Evolutionary conservation across 2,329 filamentous ascomycete species (phyloP).

Genomic region (Verticillium tricorpus): DNA sequence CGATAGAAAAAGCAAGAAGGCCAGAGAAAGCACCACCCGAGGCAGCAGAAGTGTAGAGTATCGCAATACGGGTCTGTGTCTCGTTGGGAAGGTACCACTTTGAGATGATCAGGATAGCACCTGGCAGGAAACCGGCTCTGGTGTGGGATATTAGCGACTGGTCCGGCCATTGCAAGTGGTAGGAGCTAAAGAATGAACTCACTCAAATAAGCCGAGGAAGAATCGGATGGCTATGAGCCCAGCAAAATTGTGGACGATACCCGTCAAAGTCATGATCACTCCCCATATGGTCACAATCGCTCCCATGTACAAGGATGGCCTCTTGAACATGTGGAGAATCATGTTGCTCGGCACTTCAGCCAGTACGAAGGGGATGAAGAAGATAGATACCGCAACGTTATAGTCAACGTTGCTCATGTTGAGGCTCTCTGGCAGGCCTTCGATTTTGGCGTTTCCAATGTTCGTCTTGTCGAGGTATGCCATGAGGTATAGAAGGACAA

Average conservation of each 20-base stretch:
- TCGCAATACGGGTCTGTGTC: slow-evolving; percentile 22
- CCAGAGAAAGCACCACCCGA: slow-evolving; percentile 40
- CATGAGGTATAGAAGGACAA: slow-evolving; percentile 23
- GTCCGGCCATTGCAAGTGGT: background rate
- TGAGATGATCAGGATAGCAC: slow-evolving; percentile 24
- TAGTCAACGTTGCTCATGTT: slow-evolving; percentile 50
- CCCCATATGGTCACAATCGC: slow-evolving; percentile 29
- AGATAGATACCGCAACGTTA: slow-evolving; percentile 54
- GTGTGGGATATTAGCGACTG: background rate
- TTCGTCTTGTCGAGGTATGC: slow-evolving; percentile 26
- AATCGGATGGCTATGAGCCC: slow-evolving; percentile 35
- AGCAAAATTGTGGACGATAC: slow-evolving; percentile 30
- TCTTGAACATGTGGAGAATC: slow-evolving; percentile 30
- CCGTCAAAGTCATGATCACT: slow-evolving; percentile 31
- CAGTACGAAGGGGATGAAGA: slow-evolving; percentile 60
- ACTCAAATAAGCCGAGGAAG: slow-evolving; percentile 33
- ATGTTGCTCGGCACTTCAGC: slow-evolving; percentile 34
- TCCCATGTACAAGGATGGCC: slow-evolving; percentile 39
- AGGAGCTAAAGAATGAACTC: background rate
- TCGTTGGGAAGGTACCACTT: slow-evolving; percentile 28
- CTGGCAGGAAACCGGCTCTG: slow-evolving; percentile 26
- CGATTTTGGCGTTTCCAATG: slow-evolving; percentile 49
- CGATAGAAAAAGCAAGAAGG: slow-evolving; percentile 37
- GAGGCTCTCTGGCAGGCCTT: slow-evolving; percentile 49
- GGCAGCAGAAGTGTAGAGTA: slow-evolving; percentile 30